Conservation (phyloP, 345 rosid species). For the Salix arbutifolia region DNA sequence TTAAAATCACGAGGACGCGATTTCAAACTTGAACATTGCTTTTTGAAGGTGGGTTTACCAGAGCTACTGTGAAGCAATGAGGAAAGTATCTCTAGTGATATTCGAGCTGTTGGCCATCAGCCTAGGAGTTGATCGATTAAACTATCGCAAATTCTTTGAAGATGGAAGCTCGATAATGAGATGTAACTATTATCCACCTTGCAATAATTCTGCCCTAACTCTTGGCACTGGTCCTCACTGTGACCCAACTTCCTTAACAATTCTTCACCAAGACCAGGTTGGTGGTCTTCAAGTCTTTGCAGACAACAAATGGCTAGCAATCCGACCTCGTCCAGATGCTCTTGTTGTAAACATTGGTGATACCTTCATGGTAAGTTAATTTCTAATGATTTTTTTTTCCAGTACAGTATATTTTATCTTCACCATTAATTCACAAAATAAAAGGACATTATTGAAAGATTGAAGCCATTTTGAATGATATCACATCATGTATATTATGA, state of each 20-base stretch:
- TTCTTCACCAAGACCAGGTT: slow-evolving; percentile 81
- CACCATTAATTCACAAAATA: too few relatives aligned
- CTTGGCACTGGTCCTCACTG: slow-evolving; percentile 89
- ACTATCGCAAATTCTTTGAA: slow-evolving; percentile 41
- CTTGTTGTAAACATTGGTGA: slow-evolving; percentile 75
- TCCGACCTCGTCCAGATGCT: slow-evolving; percentile 56
- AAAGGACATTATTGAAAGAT: too few relatives aligned
- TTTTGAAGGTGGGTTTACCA: slow-evolving; percentile 43
- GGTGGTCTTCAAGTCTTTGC: slow-evolving; percentile 73
- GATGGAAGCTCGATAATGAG: slow-evolving; percentile 61
- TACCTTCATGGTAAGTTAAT: slow-evolving; percentile 55
- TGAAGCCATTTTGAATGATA: too few relatives aligned
- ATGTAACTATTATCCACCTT: slow-evolving; percentile 62
- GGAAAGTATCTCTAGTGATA: slow-evolving; percentile 28
- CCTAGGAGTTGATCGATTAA: slow-evolving; percentile 39
- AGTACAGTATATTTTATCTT: neutral
- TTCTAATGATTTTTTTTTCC: too few relatives aligned
- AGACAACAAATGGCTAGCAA: slow-evolving; percentile 51
- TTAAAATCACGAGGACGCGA: neutral
- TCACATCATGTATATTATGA: too few relatives aligned
- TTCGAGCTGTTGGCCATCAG: slow-evolving; percentile 51
- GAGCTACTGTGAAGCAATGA: slow-evolving; percentile 48
- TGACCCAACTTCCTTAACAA: slow-evolving; percentile 75
- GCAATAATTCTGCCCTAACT: slow-evolving; percentile 49
- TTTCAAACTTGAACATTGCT: neutral